Evolutionary conservation across 306 rosid species (phyloP).

Genomic region (barrel medic (Medicago truncatula)): MtrunA17r5.0-ANR NC_053049.1:44109501-44110000

Average conservation of each 20-base stretch:
- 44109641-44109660: not conserved
- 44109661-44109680: no score
- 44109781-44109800: not conserved
- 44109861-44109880: not conserved
- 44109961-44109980: no score
- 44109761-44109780: not conserved
- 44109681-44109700: no score
- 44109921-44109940: no score
- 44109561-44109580: no score
- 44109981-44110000: no score
- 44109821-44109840: not conserved
- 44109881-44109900: not conserved
- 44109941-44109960: no score
- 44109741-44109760: not conserved
- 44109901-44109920: no score
- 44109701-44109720: not conserved
- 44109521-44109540: no score
- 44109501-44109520: no score
- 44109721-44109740: not conserved
- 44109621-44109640: not conserved
- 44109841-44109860: not conserved
- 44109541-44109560: no score
- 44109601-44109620: not conserved
- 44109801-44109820: constrained; percentile 28
- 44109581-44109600: not conserved